Percentiles rank a stretch among this genome's conserved stretches.
Conservation (phyloP, 257 asterid genomes). For the Nicotiana otophora region DNA sequence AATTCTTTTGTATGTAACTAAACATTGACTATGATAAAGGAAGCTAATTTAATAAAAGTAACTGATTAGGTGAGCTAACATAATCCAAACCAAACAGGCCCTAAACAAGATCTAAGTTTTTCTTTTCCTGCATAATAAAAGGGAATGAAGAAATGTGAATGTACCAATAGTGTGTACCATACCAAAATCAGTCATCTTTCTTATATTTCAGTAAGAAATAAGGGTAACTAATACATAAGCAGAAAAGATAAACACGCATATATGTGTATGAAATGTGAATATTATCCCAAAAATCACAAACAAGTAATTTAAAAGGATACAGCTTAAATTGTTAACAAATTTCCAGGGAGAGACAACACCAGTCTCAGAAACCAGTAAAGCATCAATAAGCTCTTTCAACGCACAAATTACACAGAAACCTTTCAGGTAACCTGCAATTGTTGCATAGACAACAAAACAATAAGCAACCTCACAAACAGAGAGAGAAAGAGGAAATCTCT, state of each 20-base stretch:
- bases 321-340: conserved; percentile 56
- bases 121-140: not conserved
- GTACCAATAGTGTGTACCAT: not conserved
- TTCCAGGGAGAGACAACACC: conserved; percentile 39
- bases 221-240: not conserved
- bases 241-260: not conserved
- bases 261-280: not conserved
- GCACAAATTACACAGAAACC: conserved; percentile 49
- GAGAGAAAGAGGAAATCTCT: not conserved
- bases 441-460: not conserved
- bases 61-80: not conserved
- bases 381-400: conserved; percentile 40
- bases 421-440: conserved; percentile 41
- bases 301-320: conserved; percentile 52
- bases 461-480: not conserved
- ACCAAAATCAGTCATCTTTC: not conserved
- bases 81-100: not conserved
- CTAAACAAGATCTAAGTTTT: no score
- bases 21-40: not conserved
- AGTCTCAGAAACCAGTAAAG: conserved; percentile 29
- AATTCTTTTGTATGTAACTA: not conserved
- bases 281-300: not conserved
- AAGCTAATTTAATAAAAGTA: not conserved
- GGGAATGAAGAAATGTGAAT: not conserved
- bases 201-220: not conserved